These are phyloP conservation scores for Thozetella sp. DNA, from an alignment of 495 filamentous ascomycete genomes.

Conservation along the genomic window DNA sequence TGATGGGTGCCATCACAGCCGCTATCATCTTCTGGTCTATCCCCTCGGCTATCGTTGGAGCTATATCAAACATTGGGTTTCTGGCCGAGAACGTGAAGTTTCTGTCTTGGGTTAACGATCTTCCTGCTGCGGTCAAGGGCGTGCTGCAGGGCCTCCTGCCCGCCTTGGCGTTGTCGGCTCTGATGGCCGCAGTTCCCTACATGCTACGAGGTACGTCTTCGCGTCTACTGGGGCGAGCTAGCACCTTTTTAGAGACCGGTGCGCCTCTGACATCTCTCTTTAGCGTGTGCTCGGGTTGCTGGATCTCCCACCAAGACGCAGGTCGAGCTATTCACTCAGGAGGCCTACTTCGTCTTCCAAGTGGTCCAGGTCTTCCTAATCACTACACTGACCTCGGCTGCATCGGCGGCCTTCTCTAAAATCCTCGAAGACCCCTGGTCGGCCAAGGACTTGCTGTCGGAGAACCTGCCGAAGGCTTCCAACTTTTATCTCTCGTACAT, in stretches of 20 bases:
- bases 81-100: slow-evolving; percentile 63
- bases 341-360: slow-evolving; percentile 85
- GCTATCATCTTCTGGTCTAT: slow-evolving; percentile 91
- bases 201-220: slow-evolving; percentile 65
- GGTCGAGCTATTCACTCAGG: slow-evolving; percentile 79
- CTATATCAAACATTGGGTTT: slow-evolving; percentile 75
- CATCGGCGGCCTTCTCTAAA: slow-evolving; percentile 60
- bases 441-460: slow-evolving; percentile 64
- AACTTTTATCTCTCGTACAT: slow-evolving; percentile 94
- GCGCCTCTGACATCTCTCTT: slow-evolving; percentile 4
- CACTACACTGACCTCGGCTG: slow-evolving; percentile 72
- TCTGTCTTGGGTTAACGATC: slow-evolving; percentile 65
- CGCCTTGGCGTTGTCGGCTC: slow-evolving; percentile 68
- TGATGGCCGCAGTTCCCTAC: slow-evolving; percentile 81
- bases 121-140: slow-evolving; percentile 67
- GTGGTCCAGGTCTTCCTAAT: slow-evolving; percentile 91
- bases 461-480: slow-evolving; percentile 75
- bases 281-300: slow-evolving; percentile 69
- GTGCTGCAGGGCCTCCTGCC: slow-evolving; percentile 82
- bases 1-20: slow-evolving; percentile 63
- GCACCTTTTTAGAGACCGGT: too few relatives aligned
- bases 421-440: slow-evolving; percentile 64
- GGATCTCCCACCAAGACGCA: slow-evolving; percentile 72
- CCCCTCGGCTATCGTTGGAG: slow-evolving; percentile 77
- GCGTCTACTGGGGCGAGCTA: not conserved